Conservation (phyloP, 2,329 filamentous ascomycete species). For the Cladosporium sphaerospermum region DNA sequence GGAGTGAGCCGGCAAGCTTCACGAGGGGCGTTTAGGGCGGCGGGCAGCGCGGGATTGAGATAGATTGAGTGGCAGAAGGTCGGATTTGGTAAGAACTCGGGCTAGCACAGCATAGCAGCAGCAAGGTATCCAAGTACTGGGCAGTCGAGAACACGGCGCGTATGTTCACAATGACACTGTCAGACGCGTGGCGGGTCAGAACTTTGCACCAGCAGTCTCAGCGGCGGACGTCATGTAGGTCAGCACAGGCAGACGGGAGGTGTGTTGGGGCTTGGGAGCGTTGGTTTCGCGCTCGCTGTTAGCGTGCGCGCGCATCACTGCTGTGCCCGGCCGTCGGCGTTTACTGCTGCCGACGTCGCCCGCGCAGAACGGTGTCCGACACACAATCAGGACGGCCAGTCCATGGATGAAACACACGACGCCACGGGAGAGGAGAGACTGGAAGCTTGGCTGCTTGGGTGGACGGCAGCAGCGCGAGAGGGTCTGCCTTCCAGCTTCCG, state of each 20-base stretch:
- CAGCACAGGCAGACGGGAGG: not conserved
- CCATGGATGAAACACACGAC: not conserved
- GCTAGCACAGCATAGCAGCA: not conserved
- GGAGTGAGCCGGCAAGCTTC: constrained; percentile 6
- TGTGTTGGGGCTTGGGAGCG: not conserved
- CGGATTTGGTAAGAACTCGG: not conserved
- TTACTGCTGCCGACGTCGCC: not conserved
- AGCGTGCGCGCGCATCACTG: too few relatives aligned
- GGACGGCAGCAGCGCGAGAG: too few relatives aligned
- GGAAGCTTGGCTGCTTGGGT: too few relatives aligned
- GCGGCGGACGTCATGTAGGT: constrained; percentile 4
- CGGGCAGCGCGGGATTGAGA: not conserved
- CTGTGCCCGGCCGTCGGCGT: not conserved
- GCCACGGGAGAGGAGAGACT: not conserved
- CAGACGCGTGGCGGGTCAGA: constrained; percentile 7
- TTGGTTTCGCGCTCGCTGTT: too few relatives aligned
- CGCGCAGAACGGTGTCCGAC: too few relatives aligned
- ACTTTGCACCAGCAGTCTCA: not conserved
- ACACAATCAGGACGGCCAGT: too few relatives aligned
- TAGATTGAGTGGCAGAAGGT: not conserved
- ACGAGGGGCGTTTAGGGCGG: constrained; percentile 4
- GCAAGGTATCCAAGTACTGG: not conserved
- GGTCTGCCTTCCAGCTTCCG: too few relatives aligned
- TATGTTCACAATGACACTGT: not conserved
- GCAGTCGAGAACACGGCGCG: not conserved